These are phyloP conservation scores for Ogataea philodendri DNA, from an alignment of 805 yeast genomes.

Conservation along the genomic window DNA sequence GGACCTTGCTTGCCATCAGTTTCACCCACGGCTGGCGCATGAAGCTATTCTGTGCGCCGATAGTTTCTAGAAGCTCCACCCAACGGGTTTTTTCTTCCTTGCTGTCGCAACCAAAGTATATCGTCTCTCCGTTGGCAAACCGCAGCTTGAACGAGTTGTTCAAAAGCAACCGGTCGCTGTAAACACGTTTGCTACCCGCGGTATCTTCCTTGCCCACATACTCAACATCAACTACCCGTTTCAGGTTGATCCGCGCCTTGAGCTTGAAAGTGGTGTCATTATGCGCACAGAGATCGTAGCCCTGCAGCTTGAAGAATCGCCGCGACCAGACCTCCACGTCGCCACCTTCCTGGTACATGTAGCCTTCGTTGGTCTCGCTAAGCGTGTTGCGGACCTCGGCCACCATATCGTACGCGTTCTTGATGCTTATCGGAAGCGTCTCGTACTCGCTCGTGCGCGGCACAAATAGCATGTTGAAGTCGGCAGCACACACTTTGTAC, in stretches of 20 bases:
- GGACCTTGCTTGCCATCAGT: conserved; percentile 26
- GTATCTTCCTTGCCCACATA: conserved; percentile 40
- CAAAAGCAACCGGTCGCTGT: conserved; percentile 67
- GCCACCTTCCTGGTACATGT: conserved; percentile 86
- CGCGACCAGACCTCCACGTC: conserved; percentile 74
- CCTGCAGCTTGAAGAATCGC: conserved; percentile 71
- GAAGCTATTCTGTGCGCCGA: conserved; percentile 41
- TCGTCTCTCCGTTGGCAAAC: conserved; percentile 77
- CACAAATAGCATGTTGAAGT: conserved; percentile 64
- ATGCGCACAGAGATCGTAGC: conserved; percentile 71
- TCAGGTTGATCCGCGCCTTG: conserved; percentile 71
- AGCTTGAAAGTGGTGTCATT: conserved; percentile 67
- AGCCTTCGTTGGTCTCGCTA: conserved; percentile 54
- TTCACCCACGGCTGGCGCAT: conserved; percentile 39
- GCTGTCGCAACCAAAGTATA: conserved; percentile 83
- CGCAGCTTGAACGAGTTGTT: conserved; percentile 72
- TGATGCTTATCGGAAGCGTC: conserved; percentile 67
- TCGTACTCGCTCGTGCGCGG: conserved; percentile 63
- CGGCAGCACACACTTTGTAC: conserved; percentile 61
- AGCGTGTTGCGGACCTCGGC: conserved; percentile 33
- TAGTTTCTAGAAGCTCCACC: conserved; percentile 57
- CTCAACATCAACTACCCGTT: conserved; percentile 57
- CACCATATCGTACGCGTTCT: conserved; percentile 46
- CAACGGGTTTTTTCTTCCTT: conserved; percentile 59
- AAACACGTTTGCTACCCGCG: conserved; percentile 40